Evolutionary conservation across 805 yeast species (phyloP).

Genomic region (Suhomyces vadensis): DNA sequence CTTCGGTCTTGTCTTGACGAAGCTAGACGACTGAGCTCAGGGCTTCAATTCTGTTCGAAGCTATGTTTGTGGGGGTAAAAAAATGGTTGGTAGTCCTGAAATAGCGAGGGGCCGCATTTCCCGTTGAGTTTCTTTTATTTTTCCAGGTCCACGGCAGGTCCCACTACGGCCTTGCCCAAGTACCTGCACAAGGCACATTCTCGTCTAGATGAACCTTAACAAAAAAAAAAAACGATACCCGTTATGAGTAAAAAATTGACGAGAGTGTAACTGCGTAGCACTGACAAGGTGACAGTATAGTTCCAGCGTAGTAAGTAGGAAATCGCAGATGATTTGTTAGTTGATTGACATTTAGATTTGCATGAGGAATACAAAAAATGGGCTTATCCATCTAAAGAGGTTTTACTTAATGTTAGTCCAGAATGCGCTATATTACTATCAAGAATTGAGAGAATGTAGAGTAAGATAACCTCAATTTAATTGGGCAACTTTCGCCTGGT

Average conservation of each 20-base stretch:
- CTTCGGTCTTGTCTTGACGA: not conserved
- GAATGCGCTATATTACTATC: no score
- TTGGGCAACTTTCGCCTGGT: not conserved
- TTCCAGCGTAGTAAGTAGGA: not conserved
- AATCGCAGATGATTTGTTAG: no score
- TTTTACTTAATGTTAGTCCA: no score
- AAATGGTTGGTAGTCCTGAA: conserved; percentile 1
- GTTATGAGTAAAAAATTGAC: not conserved
- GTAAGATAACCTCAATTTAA: not conserved
- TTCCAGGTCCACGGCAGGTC: conserved; percentile 1
- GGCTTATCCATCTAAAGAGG: no score
- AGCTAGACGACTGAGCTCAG: not conserved
- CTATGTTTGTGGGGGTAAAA: not conserved
- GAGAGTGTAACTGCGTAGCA: not conserved
- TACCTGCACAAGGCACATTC: conserved; percentile 6
- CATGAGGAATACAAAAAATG: no score
- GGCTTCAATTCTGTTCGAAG: not conserved
- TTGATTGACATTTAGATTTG: no score
- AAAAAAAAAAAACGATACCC: not conserved
- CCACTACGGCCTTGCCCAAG: conserved; percentile 3
- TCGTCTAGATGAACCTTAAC: conserved; percentile 4
- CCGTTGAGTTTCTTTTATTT: not conserved
- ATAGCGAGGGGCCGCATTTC: not conserved
- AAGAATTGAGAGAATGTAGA: not conserved
- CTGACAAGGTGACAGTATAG: not conserved